These are phyloP conservation scores for Ceratobasidium sp. DNA, from an alignment of 1,284 basidiomycete species.

Conservation along the genomic window DNA sequence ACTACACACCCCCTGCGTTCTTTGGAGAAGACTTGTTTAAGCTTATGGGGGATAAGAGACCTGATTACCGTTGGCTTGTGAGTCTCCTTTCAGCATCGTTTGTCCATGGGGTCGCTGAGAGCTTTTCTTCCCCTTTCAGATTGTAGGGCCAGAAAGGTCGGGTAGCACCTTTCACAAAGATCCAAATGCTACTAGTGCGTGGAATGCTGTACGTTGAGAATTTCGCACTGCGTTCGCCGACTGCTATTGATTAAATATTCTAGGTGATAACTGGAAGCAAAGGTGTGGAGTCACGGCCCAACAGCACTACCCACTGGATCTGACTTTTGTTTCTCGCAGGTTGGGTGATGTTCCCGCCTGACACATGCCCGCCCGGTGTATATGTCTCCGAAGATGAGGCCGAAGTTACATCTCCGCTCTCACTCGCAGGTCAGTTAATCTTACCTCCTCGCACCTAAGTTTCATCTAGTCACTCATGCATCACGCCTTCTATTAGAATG, in stretches of 20 bases:
- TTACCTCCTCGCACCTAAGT: not conserved
- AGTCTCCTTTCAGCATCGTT: slow-evolving; percentile 1
- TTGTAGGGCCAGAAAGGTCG: slow-evolving; percentile 54
- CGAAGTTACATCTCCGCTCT: slow-evolving; percentile 50
- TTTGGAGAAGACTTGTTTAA: slow-evolving; percentile 55
- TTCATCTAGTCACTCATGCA: not conserved
- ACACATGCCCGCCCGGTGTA: slow-evolving; percentile 59
- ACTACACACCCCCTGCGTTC: slow-evolving; percentile 52
- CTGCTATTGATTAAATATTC: no score
- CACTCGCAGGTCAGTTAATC: slow-evolving; percentile 45
- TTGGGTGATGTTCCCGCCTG: slow-evolving; percentile 61
- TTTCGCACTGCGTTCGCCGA: not conserved
- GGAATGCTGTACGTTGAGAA: slow-evolving; percentile 58
- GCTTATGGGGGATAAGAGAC: slow-evolving; percentile 53
- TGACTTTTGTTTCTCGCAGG: slow-evolving; percentile 54
- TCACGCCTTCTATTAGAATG: slow-evolving; percentile 53
- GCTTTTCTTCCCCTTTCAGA: slow-evolving; percentile 48
- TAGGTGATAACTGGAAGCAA: slow-evolving; percentile 42
- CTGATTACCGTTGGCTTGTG: slow-evolving; percentile 56
- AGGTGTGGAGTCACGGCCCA: not conserved
- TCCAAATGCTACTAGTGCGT: slow-evolving; percentile 59
- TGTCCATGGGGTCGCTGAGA: not conserved
- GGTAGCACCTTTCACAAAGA: slow-evolving; percentile 58
- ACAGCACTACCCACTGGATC: not conserved
- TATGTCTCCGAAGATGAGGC: slow-evolving; percentile 55